A percentile compares a stretch with the other conserved stretches of the same genome.
These are phyloP conservation scores for Madurella mycetomatis DNA, from an alignment of 2,329 filamentous ascomycete genomes.

Conservation along the genomic window DNA sequence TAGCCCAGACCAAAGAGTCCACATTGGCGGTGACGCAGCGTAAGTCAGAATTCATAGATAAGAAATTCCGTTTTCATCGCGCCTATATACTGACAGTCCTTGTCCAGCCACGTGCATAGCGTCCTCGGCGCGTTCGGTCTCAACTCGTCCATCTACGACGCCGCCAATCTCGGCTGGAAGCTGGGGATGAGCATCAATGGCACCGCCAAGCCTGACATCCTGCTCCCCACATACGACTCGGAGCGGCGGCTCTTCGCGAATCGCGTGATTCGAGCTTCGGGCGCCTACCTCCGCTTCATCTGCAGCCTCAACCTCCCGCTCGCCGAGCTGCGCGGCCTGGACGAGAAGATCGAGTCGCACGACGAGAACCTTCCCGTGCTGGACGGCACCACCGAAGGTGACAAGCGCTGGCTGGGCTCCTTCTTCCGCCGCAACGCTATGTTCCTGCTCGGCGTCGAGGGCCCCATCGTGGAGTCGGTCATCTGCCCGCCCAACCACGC, in stretches of 20 bases:
- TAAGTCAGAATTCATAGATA: too few species aligned
- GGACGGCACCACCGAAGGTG: neutral
- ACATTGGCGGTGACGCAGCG: neutral
- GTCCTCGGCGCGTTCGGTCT: conserved; percentile 1
- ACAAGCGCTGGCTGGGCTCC: too few species aligned
- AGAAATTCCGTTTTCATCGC: too few species aligned
- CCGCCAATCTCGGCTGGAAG: conserved; percentile 1
- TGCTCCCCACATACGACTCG: neutral
- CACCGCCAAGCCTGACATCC: neutral
- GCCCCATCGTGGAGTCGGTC: too few species aligned
- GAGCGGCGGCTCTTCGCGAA: neutral
- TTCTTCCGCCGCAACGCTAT: too few species aligned
- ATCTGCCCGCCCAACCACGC: too few species aligned
- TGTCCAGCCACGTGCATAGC: conserved; percentile 1
- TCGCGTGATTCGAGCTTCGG: neutral
- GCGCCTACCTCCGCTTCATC: conserved; percentile 1
- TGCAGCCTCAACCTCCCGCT: neutral
- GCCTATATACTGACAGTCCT: neutral
- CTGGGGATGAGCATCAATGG: neutral
- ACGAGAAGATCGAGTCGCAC: neutral
- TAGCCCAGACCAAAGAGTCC: neutral
- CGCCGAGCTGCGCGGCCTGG: neutral
- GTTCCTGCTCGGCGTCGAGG: too few species aligned
- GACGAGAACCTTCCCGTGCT: neutral
- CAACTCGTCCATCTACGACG: conserved; percentile 1